Evolutionary conservation across 1,284 basidiomycete species (phyloP), one percentile per base, ranked within the genome.

Genomic region (Papiliotrema nemorosa): DNA sequence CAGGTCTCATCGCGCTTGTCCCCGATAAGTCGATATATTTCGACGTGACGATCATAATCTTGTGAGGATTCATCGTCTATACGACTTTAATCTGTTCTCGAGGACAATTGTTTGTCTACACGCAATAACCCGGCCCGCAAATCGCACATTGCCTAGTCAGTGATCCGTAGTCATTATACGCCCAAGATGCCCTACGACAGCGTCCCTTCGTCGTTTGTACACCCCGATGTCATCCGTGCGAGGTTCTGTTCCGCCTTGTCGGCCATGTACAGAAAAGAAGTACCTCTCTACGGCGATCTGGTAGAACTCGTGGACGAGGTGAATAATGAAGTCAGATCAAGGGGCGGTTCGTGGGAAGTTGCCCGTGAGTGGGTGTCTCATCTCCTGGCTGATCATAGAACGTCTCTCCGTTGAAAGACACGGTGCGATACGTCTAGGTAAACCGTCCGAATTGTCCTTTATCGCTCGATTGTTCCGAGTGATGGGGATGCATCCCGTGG

Each of bases 401-500:
- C 62, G 76, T 7, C 61, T 77, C 26, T 62, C 61, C 22, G 67
- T 74, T 31, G 76, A 76, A 54, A 60, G 75, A 38, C 76, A 77
- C 53, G 75, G 76, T 9, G 76, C 76, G 0, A 76, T 77, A 50
- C 70, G 76, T 7, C 67, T 77, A 1, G 76, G 76, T 22, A 76
- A 68, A 18, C 55, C 64, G 0, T 47, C 62, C 12, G 76, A 77
- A 57, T 65, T 77, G 1, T 36, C 50, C 14, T 64, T 69, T 34
- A 67, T 77, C n/a, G 53, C 73, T 1, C 60, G 73, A 13, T 63
- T 76, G 18, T 77, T 77, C 48, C 47, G 46, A 1, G 52, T 64
- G 14, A 68, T 76, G 60, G 74, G 72, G 16, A 77, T 77, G 76
- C 52, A 60, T 31, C 66, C 75, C 2, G 74, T 77, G 0, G 74